Base-by-base conservation (phyloP, 441 rosid genomes). In the Eugenia klotzschiana region DNA sequence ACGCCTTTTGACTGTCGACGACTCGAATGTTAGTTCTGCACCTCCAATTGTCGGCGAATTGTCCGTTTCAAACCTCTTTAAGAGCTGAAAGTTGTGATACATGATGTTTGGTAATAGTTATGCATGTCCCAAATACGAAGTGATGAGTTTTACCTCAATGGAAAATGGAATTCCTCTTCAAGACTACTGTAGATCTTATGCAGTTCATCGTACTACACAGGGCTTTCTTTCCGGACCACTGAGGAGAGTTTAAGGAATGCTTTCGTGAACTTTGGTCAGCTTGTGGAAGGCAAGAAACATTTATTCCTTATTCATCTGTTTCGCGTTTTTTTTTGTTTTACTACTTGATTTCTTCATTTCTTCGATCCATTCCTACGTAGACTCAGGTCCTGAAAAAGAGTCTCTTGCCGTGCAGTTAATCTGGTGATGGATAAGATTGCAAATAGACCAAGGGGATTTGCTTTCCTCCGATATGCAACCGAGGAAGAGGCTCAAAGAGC, bases 341-440 rank as follows among this genome's bases (percentile, higher is more conserved):
- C 37, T 80, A 12, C 82, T 51, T 79, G 40, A 80, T 50, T 80
- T 41, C 26, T 54, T 82, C n/a, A 25, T 81, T 51, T 60, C 57
- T 74, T 84, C 80, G 26, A 37, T 51, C 33, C 41, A 72, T 84
- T 41, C 40, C n/a, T 58, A 25, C 69, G 49, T 41, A 46, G 54
- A 52, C 40, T 14, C 0, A 2, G 2, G 69, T 79, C 64, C 82
- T 51, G 73, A n/a, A 41, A 13, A 22, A 22, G 15, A 14, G 37
- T 83, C 55, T 43, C 58, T 22, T 51, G 43, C 37, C 2, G 43
- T 60, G 15, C 87, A 93, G 96, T 93, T 29, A 93, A 92, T 87
- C 87, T 93, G 88, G 94, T 92, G 89, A 91, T 92, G 98, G 98
- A 94, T 87, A 93, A 88, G 84, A 83, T 93, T 72, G 96, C 97